These are phyloP conservation scores for Suillus variegatus DNA, from an alignment of 768 basidiomycete species.

Conservation along the genomic window DNA sequence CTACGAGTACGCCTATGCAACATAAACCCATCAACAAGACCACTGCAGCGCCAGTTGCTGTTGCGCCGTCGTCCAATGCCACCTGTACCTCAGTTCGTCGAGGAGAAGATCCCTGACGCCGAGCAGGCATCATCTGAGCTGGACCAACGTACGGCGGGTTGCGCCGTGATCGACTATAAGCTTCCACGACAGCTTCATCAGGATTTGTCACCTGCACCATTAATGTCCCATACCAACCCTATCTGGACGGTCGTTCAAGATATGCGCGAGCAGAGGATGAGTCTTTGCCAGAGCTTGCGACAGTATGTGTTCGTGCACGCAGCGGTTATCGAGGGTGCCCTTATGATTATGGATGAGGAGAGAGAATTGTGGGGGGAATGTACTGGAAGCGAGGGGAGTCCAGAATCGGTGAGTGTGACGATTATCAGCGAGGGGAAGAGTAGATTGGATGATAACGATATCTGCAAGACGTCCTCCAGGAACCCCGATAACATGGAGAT, in stretches of 20 bases:
- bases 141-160: conserved; percentile 14
- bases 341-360: conserved; percentile 78
- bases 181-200: conserved; percentile 62
- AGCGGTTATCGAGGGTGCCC: conserved; percentile 77
- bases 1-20: conserved; percentile 1
- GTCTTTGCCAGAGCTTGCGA: conserved; percentile 88
- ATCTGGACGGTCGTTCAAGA: conserved; percentile 84
- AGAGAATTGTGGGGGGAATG: conserved; percentile 37
- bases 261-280: conserved; percentile 97
- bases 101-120: conserved; percentile 2
- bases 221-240: conserved; percentile 73
- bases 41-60: too few species aligned
- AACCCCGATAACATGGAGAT: conserved; percentile 6
- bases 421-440: conserved; percentile 15
- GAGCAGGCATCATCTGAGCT: conserved; percentile 9
- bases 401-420: conserved; percentile 13
- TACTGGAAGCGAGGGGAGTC: conserved; percentile 21
- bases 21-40: conserved; percentile 2
- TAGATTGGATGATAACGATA: conserved; percentile 20
- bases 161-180: conserved; percentile 52
- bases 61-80: not conserved
- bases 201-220: conserved; percentile 52
- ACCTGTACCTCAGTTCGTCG: conserved; percentile 4
- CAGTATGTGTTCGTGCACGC: conserved; percentile 95
- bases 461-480: conserved; percentile 11